Conservation (phyloP, 345 rosid genomes). For the Ricinus communis region DNA sequence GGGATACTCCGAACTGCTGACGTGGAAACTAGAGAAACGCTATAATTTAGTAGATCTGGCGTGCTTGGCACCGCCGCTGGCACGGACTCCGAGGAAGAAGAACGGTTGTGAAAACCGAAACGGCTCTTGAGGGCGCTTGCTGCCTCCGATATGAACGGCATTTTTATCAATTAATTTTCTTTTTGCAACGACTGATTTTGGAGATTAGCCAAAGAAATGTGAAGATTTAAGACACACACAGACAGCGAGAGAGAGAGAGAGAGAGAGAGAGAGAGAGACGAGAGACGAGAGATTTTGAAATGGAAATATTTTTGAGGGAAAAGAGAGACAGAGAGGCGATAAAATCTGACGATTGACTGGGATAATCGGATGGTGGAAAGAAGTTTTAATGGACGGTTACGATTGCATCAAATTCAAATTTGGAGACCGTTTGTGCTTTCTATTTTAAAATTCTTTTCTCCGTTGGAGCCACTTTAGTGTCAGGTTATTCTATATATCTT, state of each 20-base stretch:
- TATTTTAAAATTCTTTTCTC: conserved; percentile 7
- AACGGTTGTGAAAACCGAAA: conserved; percentile 71
- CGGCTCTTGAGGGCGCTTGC: conserved; percentile 83
- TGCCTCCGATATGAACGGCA: conserved; percentile 81
- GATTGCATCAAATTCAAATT: conserved; percentile 24
- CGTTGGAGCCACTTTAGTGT: neutral
- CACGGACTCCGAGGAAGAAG: conserved; percentile 46
- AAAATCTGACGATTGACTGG: neutral
- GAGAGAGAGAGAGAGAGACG: neutral
- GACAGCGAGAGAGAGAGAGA: too few relatives aligned
- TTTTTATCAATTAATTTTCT: conserved; percentile 6
- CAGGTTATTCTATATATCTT: too few relatives aligned
- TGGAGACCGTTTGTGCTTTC: conserved; percentile 29
- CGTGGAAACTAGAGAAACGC: conserved; percentile 28
- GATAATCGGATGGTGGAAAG: conserved; percentile 28
- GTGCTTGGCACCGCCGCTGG: conserved; percentile 39
- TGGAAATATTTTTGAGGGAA: neutral
- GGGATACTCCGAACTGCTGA: conserved; percentile 38
- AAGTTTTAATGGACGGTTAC: conserved; percentile 22
- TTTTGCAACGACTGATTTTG: neutral
- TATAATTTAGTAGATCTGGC: conserved; percentile 45
- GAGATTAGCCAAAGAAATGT: neutral
- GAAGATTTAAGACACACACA: too few relatives aligned
- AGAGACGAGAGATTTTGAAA: conserved; percentile 9
- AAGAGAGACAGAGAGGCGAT: too few relatives aligned